Evolutionary conservation across 1,284 basidiomycete genomes (phyloP).

Genomic region (Xerocomus cyaneibrunnescens): DNA sequence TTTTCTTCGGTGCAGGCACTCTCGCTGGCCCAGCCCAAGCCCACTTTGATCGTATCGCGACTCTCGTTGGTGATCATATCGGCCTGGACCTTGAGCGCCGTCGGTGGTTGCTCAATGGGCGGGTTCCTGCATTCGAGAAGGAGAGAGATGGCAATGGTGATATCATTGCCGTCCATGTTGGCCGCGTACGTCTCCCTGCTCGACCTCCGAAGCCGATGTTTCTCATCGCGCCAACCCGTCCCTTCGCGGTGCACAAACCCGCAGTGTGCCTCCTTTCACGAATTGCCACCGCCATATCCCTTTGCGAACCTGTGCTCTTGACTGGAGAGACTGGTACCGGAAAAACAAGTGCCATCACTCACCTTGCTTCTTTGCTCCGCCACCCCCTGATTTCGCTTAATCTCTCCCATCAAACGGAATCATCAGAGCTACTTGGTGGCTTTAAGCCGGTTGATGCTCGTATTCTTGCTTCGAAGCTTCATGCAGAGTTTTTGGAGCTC

Average conservation of each 20-base stretch:
- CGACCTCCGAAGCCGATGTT: slow-evolving; percentile 40
- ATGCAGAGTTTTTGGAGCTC: slow-evolving; percentile 78
- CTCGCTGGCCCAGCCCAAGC: slow-evolving; percentile 53
- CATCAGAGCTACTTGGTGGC: slow-evolving; percentile 91
- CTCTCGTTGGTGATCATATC: slow-evolving; percentile 61
- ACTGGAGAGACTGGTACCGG: slow-evolving; percentile 99
- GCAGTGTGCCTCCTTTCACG: slow-evolving; percentile 81
- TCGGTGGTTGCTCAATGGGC: slow-evolving; percentile 54
- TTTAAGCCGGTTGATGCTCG: slow-evolving; percentile 93
- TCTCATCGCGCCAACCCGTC: slow-evolving; percentile 42
- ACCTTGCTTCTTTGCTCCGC: slow-evolving; percentile 80
- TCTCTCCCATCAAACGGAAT: slow-evolving; percentile 95
- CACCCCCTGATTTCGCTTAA: slow-evolving; percentile 88
- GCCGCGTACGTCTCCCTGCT: slow-evolving; percentile 55
- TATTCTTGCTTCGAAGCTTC: slow-evolving; percentile 73
- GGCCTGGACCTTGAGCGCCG: slow-evolving; percentile 63
- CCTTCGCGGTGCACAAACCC: slow-evolving; percentile 91
- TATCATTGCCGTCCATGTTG: slow-evolving; percentile 53
- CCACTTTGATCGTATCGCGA: slow-evolving; percentile 50
- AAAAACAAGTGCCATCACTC: slow-evolving; percentile 92
- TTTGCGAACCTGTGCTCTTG: slow-evolving; percentile 85
- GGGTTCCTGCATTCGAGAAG: slow-evolving; percentile 66
- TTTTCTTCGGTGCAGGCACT: slow-evolving; percentile 82
- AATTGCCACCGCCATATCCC: slow-evolving; percentile 72
- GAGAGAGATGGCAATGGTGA: slow-evolving; percentile 67